Percentiles rank a stretch among this genome's conserved stretches.
These are phyloP conservation scores for Penicillium tannophilum DNA, from an alignment of 495 filamentous ascomycete species.

Conservation along the genomic window DNA sequence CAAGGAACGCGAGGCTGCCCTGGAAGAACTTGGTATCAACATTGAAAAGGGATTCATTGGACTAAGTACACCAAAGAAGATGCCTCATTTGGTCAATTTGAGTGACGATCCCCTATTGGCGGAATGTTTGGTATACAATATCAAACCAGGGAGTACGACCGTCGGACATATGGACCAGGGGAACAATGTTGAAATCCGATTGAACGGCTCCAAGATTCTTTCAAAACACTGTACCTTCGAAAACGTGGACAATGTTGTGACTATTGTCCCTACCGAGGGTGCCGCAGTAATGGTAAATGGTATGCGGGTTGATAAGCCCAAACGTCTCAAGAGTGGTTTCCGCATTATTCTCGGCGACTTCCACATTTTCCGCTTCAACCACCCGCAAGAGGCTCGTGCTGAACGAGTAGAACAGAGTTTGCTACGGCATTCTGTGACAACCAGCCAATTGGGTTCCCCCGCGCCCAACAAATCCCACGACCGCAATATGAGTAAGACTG, in stretches of 20 bases:
- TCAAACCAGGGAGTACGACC: conserved; percentile 91
- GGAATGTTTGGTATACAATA: conserved; percentile 97
- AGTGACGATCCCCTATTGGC: conserved; percentile 94
- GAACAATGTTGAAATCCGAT: conserved; percentile 79
- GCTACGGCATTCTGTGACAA: conserved; percentile 84
- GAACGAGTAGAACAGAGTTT: conserved; percentile 89
- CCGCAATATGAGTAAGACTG: conserved; percentile 71
- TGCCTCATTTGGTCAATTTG: conserved; percentile 97
- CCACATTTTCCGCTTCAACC: conserved; percentile 98
- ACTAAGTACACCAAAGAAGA: conserved; percentile 94
- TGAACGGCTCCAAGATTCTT: conserved; percentile 92
- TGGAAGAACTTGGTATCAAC: conserved; percentile 97
- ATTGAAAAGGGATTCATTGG: conserved; percentile 99
- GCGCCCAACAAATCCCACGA: conserved; percentile 74
- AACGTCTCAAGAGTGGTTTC: conserved; percentile 84
- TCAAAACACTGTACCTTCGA: conserved; percentile 93
- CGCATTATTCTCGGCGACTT: conserved; percentile 97
- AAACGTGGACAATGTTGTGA: conserved; percentile 87
- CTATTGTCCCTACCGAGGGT: conserved; percentile 81
- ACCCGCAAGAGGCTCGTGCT: conserved; percentile 91
- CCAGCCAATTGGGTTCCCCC: conserved; percentile 74
- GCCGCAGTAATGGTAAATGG: conserved; percentile 99
- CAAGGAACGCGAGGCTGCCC: conserved; percentile 91
- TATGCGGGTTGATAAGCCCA: conserved; percentile 78
- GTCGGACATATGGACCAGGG: conserved; percentile 89